Evolutionary conservation across 768 basidiomycete species (phyloP).

Genomic region (Cyclocybe aegerita): DNA sequence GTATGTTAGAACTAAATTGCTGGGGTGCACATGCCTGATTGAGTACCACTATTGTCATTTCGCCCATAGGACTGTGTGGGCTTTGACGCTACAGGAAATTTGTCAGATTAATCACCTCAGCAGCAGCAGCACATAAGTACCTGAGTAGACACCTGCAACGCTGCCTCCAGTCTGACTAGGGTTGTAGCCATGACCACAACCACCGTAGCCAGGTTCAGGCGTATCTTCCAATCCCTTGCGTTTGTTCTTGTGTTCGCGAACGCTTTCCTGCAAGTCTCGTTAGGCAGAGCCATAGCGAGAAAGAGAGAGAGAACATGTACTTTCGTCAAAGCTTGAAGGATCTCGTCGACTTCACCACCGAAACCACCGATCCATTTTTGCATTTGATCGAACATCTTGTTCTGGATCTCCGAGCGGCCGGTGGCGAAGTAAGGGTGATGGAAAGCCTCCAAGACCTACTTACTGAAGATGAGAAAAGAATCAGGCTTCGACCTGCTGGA

Average conservation of each 20-base stretch:
- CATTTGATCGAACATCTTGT: conserved; percentile 58
- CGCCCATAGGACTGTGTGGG: not conserved
- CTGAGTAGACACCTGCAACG: not conserved
- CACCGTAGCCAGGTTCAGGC: conserved; percentile 40
- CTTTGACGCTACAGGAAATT: not conserved
- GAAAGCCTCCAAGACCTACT: conserved; percentile 59
- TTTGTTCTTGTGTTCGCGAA: conserved; percentile 56
- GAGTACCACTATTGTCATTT: no score
- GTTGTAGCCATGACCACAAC: conserved; percentile 25
- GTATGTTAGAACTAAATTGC: no score
- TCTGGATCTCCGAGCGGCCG: conserved; percentile 52
- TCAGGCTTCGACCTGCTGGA: not conserved
- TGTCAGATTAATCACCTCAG: not conserved
- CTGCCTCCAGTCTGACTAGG: conserved; percentile 1
- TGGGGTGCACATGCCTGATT: no score
- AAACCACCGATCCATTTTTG: conserved; percentile 53
- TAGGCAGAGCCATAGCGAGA: not conserved
- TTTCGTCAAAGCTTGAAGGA: conserved; percentile 53
- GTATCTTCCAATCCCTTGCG: conserved; percentile 48
- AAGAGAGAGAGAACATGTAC: conserved; percentile 22
- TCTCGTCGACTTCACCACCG: conserved; percentile 41
- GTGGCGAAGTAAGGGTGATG: conserved; percentile 69
- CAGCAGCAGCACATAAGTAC: not conserved
- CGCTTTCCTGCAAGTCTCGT: conserved; percentile 41
- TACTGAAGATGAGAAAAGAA: not conserved